phyloP scores from a whole-genome alignment of 495 filamentous ascomycete species.

The Lasiosphaeria hispida region DNA sequence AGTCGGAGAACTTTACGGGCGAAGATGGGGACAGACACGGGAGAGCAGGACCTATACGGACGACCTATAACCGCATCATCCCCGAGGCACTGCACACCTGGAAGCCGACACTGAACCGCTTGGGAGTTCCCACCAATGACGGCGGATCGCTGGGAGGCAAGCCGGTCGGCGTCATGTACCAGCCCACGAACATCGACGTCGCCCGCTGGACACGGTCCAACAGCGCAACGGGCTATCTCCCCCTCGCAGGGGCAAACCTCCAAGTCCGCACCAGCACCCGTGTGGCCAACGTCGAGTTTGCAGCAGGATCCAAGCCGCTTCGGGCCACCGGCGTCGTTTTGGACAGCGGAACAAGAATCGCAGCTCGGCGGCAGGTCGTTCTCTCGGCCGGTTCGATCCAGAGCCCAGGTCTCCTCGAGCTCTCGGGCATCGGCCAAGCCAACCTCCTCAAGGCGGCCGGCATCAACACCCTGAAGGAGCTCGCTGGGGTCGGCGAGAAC shows the following conservation, averaged over 20 bases:
- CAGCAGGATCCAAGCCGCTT: not conserved
- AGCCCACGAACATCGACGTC: constrained; percentile 39
- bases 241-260: constrained; percentile 22
- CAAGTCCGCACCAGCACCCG: constrained; percentile 20
- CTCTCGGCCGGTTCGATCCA: constrained; percentile 53
- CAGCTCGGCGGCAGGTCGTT: constrained; percentile 51
- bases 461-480: constrained; percentile 39
- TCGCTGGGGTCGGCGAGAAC: constrained; percentile 53
- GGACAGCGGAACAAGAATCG: constrained; percentile 28
- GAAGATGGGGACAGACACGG: constrained; percentile 17
- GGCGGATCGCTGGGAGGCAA: constrained; percentile 38
- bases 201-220: constrained; percentile 40
- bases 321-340: constrained; percentile 32
- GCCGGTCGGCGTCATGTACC: constrained; percentile 36
- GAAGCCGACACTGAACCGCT: constrained; percentile 29
- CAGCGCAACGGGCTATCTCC: constrained; percentile 30
- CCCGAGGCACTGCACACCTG: constrained; percentile 28
- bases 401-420: constrained; percentile 53
- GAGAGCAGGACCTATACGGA: constrained; percentile 31
- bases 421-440: constrained; percentile 53
- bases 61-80: constrained; percentile 32
- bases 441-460: constrained; percentile 36
- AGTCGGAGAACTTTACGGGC: constrained; percentile 35
- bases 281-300: constrained; percentile 26
- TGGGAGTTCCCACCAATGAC: constrained; percentile 31